Base-by-base conservation (phyloP, 768 basidiomycete genomes). In the Macrolepiota albuminosa region DNA sequence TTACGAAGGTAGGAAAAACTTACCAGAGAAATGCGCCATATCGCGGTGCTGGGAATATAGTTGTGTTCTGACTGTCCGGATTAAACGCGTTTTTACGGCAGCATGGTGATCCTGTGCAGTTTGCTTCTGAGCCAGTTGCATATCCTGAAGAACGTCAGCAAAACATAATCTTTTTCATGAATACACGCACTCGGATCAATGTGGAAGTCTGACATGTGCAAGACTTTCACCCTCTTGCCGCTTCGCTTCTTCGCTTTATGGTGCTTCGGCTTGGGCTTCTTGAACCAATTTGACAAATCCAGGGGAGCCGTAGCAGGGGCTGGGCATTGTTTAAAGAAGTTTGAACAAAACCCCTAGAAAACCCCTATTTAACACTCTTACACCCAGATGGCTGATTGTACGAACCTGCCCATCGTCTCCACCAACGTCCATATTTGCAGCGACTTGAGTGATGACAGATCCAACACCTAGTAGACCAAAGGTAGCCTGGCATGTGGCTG, bases 131-230 rank as follows among this genome's bases (percentile, higher is more conserved):
- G 24, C 86, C 84, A 26, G 81, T 89, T 29, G 85, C 78, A 66
- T 82, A 90, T 26, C 89, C 87, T 89, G 46, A 39, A 26, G 13
- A 29, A 61, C 21, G 45, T 39, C 54, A 14, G 33, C 11, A 24
- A 47, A 29, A 31, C 13, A 40, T 40, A 2, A 14, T 42, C 11
- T 6, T 24, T 33, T n/a, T 34, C 6, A 43, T 2, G 43, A n/a
- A 54, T 50, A 11, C 55, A 65, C 80, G 52, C 64, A 87, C 88
- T 80, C 42, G 89, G 85, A 69, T 91, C 89, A 54, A 92, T 72
- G 69, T 91, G 90, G 58, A 89, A 76, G 66, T 91, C 89, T 1
- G 88, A 89, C n/a, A 92, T 58, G 68, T 91, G 90, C 59, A 92
- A 71, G 0, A 91, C 84, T 68, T 88, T 90, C 46, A 90, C 73